Evolutionary conservation across 2,329 filamentous ascomycete genomes (phyloP).

Genomic region (Didymella pinodella): DNA sequence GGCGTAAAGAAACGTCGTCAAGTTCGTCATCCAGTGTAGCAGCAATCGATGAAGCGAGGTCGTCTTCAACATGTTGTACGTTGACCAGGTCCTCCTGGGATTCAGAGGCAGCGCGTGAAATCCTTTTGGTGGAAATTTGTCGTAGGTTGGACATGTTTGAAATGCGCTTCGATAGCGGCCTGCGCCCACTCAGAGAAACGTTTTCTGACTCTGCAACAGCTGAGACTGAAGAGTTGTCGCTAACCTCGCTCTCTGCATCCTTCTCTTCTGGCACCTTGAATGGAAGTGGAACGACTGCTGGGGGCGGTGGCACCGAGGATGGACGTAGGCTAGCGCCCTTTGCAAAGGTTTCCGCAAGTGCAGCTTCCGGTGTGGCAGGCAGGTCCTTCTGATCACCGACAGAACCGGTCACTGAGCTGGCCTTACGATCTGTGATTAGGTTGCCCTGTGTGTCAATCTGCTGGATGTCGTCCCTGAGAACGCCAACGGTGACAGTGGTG

Average conservation of each 20-base stretch:
- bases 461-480: conserved; percentile 60
- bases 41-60: conserved; percentile 58
- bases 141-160: conserved; percentile 45
- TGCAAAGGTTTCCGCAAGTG: conserved; percentile 4
- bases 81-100: conserved; percentile 51
- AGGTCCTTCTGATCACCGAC: conserved; percentile 8
- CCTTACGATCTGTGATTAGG: conserved; percentile 25
- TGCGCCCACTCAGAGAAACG: conserved; percentile 16
- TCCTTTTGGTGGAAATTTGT: conserved; percentile 26
- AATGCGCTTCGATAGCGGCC: conserved; percentile 49
- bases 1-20: conserved; percentile 50
- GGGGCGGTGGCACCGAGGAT: conserved; percentile 55
- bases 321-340: conserved; percentile 32
- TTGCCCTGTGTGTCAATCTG: conserved; percentile 45
- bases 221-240: conserved; percentile 64
- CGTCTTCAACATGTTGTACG: conserved; percentile 47
- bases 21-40: conserved; percentile 67
- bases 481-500: conserved; percentile 62
- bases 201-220: conserved; percentile 54
- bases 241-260: conserved; percentile 55
- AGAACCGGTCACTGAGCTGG: neutral
- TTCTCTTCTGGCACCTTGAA: conserved; percentile 65
- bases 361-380: conserved; percentile 14
- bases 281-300: conserved; percentile 69
- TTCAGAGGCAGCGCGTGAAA: conserved; percentile 27